Percentiles rank a stretch among this genome's conserved stretches.
These are phyloP conservation scores for Nepenthes mirabilis DNA, from an alignment of 148 eudicot genomes.

Conservation along the genomic window DNA sequence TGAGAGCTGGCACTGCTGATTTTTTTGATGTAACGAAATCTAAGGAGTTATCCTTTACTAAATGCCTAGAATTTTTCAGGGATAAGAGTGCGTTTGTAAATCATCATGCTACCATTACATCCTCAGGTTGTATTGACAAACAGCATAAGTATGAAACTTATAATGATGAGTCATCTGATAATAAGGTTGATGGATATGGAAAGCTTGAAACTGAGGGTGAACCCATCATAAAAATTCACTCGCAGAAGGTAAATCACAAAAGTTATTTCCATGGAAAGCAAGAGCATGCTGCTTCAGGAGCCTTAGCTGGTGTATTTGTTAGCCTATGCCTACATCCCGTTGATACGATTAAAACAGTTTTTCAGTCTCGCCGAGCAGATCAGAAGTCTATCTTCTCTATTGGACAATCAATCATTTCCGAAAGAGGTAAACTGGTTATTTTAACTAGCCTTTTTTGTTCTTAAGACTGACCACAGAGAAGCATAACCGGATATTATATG, in stretches of 20 bases:
- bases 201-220: conserved; percentile 10
- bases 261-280: conserved; percentile 45
- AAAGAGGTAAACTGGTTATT: conserved; percentile 50
- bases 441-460: not conserved
- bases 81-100: conserved; percentile 13
- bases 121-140: conserved; percentile 11
- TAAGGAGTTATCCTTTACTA: conserved; percentile 11
- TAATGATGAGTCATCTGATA: conserved; percentile 12
- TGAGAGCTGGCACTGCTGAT: conserved; percentile 10
- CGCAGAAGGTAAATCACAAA: conserved; percentile 16
- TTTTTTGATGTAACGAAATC: conserved; percentile 9
- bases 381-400: conserved; percentile 45
- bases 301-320: conserved; percentile 80
- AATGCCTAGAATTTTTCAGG: conserved; percentile 5
- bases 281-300: conserved; percentile 93
- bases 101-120: conserved; percentile 9
- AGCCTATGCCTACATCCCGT: conserved; percentile 90
- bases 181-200: conserved; percentile 8
- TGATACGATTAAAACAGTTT: conserved; percentile 82
- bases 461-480: not conserved
- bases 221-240: conserved; percentile 15
- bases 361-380: conserved; percentile 64
- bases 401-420: conserved; percentile 67
- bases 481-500: too few relatives aligned
- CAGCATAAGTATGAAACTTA: conserved; percentile 11